Evolutionary conservation across 1,284 basidiomycete species (phyloP).

Genomic region (Rhodotorula sp.): DNA sequence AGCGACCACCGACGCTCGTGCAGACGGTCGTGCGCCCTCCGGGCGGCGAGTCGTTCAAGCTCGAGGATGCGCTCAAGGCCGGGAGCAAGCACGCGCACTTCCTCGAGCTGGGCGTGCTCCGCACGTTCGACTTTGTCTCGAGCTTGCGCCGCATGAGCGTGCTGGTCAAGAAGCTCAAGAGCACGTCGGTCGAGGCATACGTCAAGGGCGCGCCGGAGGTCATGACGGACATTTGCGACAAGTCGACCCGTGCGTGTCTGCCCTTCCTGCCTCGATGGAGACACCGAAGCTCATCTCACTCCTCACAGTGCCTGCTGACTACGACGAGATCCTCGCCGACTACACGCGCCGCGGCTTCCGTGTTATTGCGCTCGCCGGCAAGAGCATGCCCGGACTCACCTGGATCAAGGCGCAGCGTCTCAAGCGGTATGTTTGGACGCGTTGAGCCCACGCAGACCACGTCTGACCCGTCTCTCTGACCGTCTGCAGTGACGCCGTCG

Average conservation of each 20-base stretch:
- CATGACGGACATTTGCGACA: slow-evolving; percentile 92
- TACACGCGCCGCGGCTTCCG: slow-evolving; percentile 97
- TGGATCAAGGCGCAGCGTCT: slow-evolving; percentile 98
- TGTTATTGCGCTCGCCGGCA: slow-evolving; percentile 97
- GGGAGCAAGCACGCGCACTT: slow-evolving; percentile 86
- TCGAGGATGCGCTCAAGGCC: slow-evolving; percentile 89
- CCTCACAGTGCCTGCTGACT: slow-evolving; percentile 83
- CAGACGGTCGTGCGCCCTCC: slow-evolving; percentile 96
- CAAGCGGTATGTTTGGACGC: slow-evolving; percentile 66
- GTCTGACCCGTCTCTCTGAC: not conserved
- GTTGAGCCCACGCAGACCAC: not conserved
- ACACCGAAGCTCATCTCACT: not conserved
- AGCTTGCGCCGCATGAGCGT: slow-evolving; percentile 94
- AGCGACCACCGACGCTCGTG: slow-evolving; percentile 84
- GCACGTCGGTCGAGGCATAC: slow-evolving; percentile 93
- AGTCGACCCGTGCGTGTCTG: slow-evolving; percentile 69
- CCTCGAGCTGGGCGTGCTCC: slow-evolving; percentile 91
- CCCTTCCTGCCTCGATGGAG: not conserved
- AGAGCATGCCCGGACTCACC: slow-evolving; percentile 86
- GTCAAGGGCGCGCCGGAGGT: slow-evolving; percentile 99
- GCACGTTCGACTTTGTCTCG: slow-evolving; percentile 96
- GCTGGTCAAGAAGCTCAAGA: slow-evolving; percentile 91
- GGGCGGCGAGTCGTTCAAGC: slow-evolving; percentile 79
- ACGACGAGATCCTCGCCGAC: slow-evolving; percentile 93
- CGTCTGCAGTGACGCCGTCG: slow-evolving; percentile 78